Evolutionary conservation across 257 asterid genomes (phyloP), one percentile per base, ranked within the genome.

Genomic region (Solanum clarkiae): DNA sequence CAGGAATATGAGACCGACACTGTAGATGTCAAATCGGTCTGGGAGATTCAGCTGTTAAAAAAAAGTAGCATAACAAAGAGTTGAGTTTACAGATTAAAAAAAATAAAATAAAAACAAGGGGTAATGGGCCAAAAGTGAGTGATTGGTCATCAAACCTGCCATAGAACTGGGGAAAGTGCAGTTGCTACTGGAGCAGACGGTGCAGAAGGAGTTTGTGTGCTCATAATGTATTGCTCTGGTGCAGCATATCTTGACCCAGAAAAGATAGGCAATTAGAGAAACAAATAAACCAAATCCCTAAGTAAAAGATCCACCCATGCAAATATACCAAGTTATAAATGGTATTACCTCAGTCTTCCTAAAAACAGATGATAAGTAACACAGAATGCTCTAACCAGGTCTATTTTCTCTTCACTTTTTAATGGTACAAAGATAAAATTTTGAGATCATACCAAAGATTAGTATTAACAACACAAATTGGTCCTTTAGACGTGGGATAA

Each of bases 201-300:
- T 22, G 98, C 98, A 2, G 97, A 97, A 13, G 99, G 99, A 42
- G 99, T 97, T 90, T 96, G 98, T 84, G 99, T 95, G 88, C 99
- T 95, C 99, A 96, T 96, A 66, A 96, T 95, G 87, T 95, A 96
- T 86, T 96, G 99, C 89, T 96, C 99, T n/a, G 99, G 99, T 82
- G 99, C 98, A 85, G 98, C 92, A 86, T 97, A 95, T 91, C 98
- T 96, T 91, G 45, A 84, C 24, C 24, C 80, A 1, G 16, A 54
- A 82, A 88, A 70, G 18, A 53, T 15, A 26, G 56, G 45, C 11
- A 79, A 11, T 79, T 53, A 79, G 82, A 26, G 15, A 79, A 77
- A 53, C 6, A 79, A 79, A 45, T 77, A 51, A 66, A 53, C 56
- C 8, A 72, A 54, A 81, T 44, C 7, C 44, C 44, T 36, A 81